These are phyloP conservation scores for Cladorrhinum sp. DNA, from an alignment of 2,329 filamentous ascomycete genomes.

Conservation along the genomic window DNA sequence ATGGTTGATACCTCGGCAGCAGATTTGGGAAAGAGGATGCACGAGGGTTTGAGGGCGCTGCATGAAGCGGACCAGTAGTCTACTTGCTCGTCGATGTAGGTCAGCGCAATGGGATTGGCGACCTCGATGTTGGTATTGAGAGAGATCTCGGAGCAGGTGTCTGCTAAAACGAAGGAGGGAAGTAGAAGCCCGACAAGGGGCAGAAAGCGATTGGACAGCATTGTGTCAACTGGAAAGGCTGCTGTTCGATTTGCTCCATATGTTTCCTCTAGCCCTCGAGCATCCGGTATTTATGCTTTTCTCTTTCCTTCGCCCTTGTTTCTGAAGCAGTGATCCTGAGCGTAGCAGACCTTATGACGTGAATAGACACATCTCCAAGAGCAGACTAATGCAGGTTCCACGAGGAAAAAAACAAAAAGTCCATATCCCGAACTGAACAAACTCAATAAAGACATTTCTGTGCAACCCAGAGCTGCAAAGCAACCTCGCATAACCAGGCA, in stretches of 20 bases:
- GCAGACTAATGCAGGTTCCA: not conserved
- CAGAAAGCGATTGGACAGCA: not conserved
- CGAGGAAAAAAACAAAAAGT: not conserved
- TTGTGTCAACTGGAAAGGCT: not conserved
- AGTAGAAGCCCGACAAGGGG: slow-evolving; percentile 3
- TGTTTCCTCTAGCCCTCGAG: no score
- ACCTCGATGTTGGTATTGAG: slow-evolving; percentile 21
- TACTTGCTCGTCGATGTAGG: slow-evolving; percentile 18
- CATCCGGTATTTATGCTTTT: not conserved
- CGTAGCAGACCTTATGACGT: not conserved
- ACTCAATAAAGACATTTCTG: not conserved
- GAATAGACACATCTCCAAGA: not conserved
- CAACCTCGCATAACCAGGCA: not conserved
- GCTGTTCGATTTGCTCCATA: not conserved
- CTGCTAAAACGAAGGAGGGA: slow-evolving; percentile 7
- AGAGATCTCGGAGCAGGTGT: slow-evolving; percentile 18
- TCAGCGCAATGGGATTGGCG: slow-evolving; percentile 6
- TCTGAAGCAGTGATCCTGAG: not conserved
- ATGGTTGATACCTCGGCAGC: slow-evolving; percentile 22
- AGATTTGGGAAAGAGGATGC: slow-evolving; percentile 24
- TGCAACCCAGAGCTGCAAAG: not conserved
- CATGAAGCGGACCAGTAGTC: slow-evolving; percentile 27
- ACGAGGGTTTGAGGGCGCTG: slow-evolving; percentile 22
- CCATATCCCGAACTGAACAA: not conserved
- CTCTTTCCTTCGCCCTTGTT: not conserved